These are phyloP conservation scores for Fragaria ananassa DNA, from an alignment of 306 rosid species.

Conservation along the genomic window DNA sequence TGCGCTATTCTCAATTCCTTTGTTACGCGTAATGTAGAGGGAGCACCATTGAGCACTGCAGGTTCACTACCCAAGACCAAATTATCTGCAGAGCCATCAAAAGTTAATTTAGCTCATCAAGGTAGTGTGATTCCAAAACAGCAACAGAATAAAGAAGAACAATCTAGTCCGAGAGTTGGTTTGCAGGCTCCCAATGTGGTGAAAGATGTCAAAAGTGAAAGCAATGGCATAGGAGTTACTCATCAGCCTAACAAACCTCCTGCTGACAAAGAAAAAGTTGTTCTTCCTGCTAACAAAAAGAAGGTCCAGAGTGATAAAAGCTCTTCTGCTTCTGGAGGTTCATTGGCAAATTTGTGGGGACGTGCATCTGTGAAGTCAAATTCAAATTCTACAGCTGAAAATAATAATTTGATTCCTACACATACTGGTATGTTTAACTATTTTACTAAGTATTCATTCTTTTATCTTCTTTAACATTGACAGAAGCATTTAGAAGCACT, in stretches of 20 bases:
- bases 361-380: slow-evolving; percentile 74
- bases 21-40: slow-evolving; percentile 55
- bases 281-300: slow-evolving; percentile 57
- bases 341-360: slow-evolving; percentile 73
- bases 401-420: slow-evolving; percentile 31
- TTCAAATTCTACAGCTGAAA: slow-evolving; percentile 44
- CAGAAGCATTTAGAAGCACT: background rate
- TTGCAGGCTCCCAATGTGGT: slow-evolving; percentile 38
- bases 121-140: slow-evolving; percentile 26
- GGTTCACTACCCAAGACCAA: slow-evolving; percentile 38
- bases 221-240: slow-evolving; percentile 36
- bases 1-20: slow-evolving; percentile 71
- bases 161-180: slow-evolving; percentile 41
- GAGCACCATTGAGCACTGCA: slow-evolving; percentile 33
- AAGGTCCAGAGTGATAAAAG: slow-evolving; percentile 59
- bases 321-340: slow-evolving; percentile 61
- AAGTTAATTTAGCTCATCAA: slow-evolving; percentile 28
- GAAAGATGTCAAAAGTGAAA: slow-evolving; percentile 63
- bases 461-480: background rate
- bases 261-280: slow-evolving; percentile 44
- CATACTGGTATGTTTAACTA: slow-evolving; percentile 52
- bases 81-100: slow-evolving; percentile 34
- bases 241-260: slow-evolving; percentile 50
- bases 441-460: background rate
- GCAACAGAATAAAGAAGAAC: slow-evolving; percentile 33